Evolutionary conservation across 2,329 filamentous ascomycete species (phyloP).

Genomic region (Microcera coccophila): DNA sequence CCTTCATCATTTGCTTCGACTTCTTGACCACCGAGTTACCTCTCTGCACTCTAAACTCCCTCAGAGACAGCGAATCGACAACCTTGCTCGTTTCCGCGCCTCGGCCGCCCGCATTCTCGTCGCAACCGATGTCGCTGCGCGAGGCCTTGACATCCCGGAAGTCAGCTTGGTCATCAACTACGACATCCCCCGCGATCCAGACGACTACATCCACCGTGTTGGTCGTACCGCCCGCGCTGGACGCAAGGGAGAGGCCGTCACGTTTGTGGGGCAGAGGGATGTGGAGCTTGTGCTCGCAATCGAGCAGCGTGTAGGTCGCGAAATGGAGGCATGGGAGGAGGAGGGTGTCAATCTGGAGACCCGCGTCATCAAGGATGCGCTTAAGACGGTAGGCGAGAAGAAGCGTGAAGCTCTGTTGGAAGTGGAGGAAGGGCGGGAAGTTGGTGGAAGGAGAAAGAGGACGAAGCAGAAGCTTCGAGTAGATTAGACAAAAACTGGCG

Average conservation of each 20-base stretch:
- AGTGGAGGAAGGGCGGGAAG: slow-evolving; percentile 88
- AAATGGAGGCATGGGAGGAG: slow-evolving; percentile 82
- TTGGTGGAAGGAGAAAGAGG: slow-evolving; percentile 75
- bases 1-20: slow-evolving; percentile 80
- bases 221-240: slow-evolving; percentile 94
- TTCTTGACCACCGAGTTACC: slow-evolving; percentile 85
- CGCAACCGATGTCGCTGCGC: slow-evolving; percentile 89
- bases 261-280: slow-evolving; percentile 88
- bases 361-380: slow-evolving; percentile 74
- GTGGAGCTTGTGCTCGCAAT: slow-evolving; percentile 88
- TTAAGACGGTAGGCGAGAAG: slow-evolving; percentile 92
- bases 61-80: slow-evolving; percentile 79
- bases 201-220: slow-evolving; percentile 96
- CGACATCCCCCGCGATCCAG: slow-evolving; percentile 90
- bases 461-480: slow-evolving; percentile 54
- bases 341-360: slow-evolving; percentile 94
- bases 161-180: slow-evolving; percentile 91
- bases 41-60: slow-evolving; percentile 83
- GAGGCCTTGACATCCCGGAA: slow-evolving; percentile 92
- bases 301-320: slow-evolving; percentile 72
- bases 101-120: slow-evolving; percentile 84
- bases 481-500: slow-evolving; percentile 19
- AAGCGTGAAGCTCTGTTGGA: slow-evolving; percentile 87
- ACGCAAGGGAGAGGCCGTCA: slow-evolving; percentile 74
- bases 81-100: slow-evolving; percentile 87